Conservation (phyloP, 2,329 filamentous ascomycete species). For the Penicillium vulpinum region DNA sequence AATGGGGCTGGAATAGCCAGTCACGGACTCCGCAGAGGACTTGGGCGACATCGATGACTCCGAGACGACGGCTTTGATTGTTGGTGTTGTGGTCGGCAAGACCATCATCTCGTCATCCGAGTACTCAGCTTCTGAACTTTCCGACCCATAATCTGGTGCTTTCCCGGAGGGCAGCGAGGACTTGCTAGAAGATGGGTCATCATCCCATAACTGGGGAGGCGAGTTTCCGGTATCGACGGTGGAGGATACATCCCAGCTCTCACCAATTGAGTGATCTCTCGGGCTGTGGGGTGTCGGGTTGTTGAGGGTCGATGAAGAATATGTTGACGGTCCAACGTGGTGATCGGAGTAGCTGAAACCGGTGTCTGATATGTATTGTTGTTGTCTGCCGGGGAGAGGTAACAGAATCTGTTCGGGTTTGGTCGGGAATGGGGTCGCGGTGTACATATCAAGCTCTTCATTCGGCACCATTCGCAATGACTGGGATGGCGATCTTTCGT, state of each 20-base stretch:
- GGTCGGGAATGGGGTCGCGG: slow-evolving; percentile 48
- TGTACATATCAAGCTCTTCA: slow-evolving; percentile 43
- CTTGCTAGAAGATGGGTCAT: slow-evolving; percentile 40
- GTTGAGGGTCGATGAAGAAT: slow-evolving; percentile 31
- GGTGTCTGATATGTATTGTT: slow-evolving; percentile 34
- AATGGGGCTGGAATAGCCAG: slow-evolving; percentile 44
- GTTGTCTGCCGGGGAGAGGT: slow-evolving; percentile 41
- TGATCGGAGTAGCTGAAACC: slow-evolving; percentile 35
- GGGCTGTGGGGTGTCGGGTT: slow-evolving; percentile 28
- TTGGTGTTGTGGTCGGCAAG: slow-evolving; percentile 35
- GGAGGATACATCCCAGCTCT: slow-evolving; percentile 40
- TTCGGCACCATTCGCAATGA: slow-evolving; percentile 38
- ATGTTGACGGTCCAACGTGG: slow-evolving; percentile 26
- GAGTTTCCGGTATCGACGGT: slow-evolving; percentile 39
- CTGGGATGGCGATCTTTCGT: slow-evolving; percentile 41
- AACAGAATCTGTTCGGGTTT: slow-evolving; percentile 49
- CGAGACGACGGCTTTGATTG: slow-evolving; percentile 40
- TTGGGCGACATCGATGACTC: slow-evolving; percentile 32
- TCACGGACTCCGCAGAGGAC: slow-evolving; percentile 23
- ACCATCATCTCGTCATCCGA: slow-evolving; percentile 38
- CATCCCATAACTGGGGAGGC: slow-evolving; percentile 42
- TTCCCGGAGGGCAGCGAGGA: slow-evolving; percentile 36
- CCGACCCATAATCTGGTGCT: slow-evolving; percentile 19
- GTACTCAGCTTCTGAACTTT: slow-evolving; percentile 27
- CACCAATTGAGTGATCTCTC: slow-evolving; percentile 29